phyloP scores from a whole-genome alignment of 192 early-diverging fungal genomes.

The Coemansia sp. region DNA sequence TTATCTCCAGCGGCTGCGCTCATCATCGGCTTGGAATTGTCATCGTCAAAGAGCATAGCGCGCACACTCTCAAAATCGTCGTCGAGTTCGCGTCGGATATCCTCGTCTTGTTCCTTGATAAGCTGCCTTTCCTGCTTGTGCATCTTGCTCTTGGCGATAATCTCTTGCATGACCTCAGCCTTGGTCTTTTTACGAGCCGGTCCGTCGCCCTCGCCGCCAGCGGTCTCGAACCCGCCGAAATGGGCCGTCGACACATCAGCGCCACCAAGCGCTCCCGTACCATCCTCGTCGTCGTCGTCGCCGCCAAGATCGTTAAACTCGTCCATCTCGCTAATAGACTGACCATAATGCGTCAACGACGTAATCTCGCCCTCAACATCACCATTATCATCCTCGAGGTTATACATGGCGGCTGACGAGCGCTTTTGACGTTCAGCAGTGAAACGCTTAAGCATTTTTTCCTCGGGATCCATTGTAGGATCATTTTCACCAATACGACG shows the following conservation, averaged over 20 bases:
- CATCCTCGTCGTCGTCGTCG: constrained; percentile 60
- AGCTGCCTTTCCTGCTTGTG: constrained; percentile 93
- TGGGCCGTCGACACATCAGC: constrained; percentile 71
- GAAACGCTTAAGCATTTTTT: constrained; percentile 94
- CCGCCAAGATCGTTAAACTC: constrained; percentile 73
- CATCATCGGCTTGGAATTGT: constrained; percentile 29
- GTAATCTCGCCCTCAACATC: constrained; percentile 57
- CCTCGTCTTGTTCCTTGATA: constrained; percentile 83
- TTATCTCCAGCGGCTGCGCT: constrained; percentile 13
- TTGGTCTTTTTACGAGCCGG: constrained; percentile 72
- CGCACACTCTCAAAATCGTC: constrained; percentile 84
- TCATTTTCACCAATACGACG: constrained; percentile 93
- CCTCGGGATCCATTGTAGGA: constrained; percentile 84
- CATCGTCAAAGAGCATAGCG: constrained; percentile 61
- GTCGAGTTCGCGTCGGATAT: constrained; percentile 80
- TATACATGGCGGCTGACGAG: constrained; percentile 59
- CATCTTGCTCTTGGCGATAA: constrained; percentile 96
- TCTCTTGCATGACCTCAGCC: constrained; percentile 94
- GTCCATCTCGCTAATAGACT: constrained; percentile 79
- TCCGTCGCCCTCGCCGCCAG: constrained; percentile 36
- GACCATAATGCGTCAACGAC: constrained; percentile 92
- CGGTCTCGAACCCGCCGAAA: constrained; percentile 84
- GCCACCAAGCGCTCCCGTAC: constrained; percentile 60
- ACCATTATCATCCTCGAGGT: constrained; percentile 71
- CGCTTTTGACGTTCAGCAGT: constrained; percentile 76